Conservation (phyloP, 2,329 filamentous ascomycete genomes). For the Aschersonia sp. region DNA sequence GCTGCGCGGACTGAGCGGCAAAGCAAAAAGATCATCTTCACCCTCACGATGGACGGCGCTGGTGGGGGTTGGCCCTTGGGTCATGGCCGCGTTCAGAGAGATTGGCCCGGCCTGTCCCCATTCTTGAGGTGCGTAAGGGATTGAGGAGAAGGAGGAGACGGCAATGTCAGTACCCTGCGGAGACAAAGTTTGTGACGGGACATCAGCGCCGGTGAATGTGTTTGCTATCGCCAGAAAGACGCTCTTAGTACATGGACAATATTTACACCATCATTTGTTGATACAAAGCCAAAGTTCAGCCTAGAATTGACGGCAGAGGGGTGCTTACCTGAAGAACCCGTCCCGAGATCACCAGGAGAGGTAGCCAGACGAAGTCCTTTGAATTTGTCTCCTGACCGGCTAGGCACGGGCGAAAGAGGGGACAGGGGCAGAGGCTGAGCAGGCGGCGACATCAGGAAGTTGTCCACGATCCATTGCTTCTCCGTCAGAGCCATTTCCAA, state of each 20-base stretch:
- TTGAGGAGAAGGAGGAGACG: slow-evolving; percentile 19
- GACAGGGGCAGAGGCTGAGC: slow-evolving; percentile 22
- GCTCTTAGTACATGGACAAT: background rate
- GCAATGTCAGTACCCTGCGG: slow-evolving; percentile 18
- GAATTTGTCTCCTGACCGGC: slow-evolving; percentile 63
- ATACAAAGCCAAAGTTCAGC: too few species aligned
- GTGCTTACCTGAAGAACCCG: slow-evolving; percentile 34
- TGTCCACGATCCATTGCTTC: slow-evolving; percentile 70
- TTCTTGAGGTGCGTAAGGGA: slow-evolving; percentile 8
- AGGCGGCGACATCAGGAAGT: slow-evolving; percentile 35
- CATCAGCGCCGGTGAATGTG: slow-evolving; percentile 17
- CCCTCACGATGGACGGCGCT: slow-evolving; percentile 10
- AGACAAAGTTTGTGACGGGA: slow-evolving; percentile 17
- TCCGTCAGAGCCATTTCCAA: slow-evolving; percentile 74
- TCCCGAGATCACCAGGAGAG: slow-evolving; percentile 47
- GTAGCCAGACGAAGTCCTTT: slow-evolving; percentile 68
- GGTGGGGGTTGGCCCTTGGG: slow-evolving; percentile 8
- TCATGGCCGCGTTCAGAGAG: slow-evolving; percentile 19
- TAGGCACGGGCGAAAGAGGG: slow-evolving; percentile 50
- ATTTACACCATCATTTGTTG: too few species aligned
- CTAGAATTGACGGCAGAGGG: background rate
- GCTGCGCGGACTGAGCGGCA: slow-evolving; percentile 73
- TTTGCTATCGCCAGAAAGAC: slow-evolving; percentile 12
- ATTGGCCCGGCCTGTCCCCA: slow-evolving; percentile 9
- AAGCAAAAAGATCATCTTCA: slow-evolving; percentile 74